Evolutionary conservation across 345 rosid genomes (phyloP).

Genomic region (Toxicodendron radicans): DNA sequence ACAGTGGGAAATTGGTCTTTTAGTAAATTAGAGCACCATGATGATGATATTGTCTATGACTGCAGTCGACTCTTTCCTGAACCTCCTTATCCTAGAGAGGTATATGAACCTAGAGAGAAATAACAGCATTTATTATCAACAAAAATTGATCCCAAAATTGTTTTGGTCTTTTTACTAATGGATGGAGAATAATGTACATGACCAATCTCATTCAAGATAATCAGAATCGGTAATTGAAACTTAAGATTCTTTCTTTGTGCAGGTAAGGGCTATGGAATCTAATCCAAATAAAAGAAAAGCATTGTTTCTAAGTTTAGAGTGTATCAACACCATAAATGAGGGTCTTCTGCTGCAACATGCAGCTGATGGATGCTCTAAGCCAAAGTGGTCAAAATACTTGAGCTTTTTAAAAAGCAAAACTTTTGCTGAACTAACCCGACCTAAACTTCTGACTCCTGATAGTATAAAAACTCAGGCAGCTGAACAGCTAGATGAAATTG

Average conservation of each 20-base stretch:
- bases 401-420: slow-evolving; percentile 95
- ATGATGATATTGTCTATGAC: slow-evolving; percentile 83
- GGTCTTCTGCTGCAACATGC: slow-evolving; percentile 81
- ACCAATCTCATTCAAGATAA: background rate
- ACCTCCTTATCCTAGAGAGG: slow-evolving; percentile 98
- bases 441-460: slow-evolving; percentile 50
- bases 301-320: slow-evolving; percentile 70
- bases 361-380: slow-evolving; percentile 74
- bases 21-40: slow-evolving; percentile 85
- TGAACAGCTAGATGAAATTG: slow-evolving; percentile 45
- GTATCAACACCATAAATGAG: slow-evolving; percentile 87
- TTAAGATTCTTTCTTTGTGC: slow-evolving; percentile 19
- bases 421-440: slow-evolving; percentile 76
- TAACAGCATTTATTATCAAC: background rate
- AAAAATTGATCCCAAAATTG: slow-evolving; percentile 7
- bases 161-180: background rate
- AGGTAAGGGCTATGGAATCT: slow-evolving; percentile 75
- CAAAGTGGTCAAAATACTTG: slow-evolving; percentile 83
- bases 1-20: slow-evolving; percentile 93
- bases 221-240: background rate
- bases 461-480: slow-evolving; percentile 36
- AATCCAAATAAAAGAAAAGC: slow-evolving; percentile 56
- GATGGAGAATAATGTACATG: background rate
- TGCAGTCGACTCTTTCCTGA: slow-evolving; percentile 89
- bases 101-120: slow-evolving; percentile 27